These are phyloP conservation scores for Linnemannia exigua DNA, from an alignment of 192 early-diverging fungal species.

Conservation along the genomic window DNA sequence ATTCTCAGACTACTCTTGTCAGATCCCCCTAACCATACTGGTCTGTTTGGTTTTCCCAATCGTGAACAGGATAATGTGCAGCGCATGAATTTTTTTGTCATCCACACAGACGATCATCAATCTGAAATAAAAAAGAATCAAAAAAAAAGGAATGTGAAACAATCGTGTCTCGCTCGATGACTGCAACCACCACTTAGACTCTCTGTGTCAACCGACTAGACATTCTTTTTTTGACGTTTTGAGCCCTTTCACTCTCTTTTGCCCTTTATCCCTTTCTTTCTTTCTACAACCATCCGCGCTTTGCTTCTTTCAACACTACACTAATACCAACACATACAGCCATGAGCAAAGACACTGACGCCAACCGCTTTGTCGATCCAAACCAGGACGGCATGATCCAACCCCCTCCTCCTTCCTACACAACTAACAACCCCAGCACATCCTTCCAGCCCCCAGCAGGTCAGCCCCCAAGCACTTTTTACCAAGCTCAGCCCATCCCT, in stretches of 20 bases:
- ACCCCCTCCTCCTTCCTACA: constrained; percentile 22
- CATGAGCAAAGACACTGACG: constrained; percentile 20
- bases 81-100: not conserved
- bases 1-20: too few relatives aligned
- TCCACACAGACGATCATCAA: not conserved
- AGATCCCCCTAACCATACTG: too few relatives aligned
- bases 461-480: not conserved
- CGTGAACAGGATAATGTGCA: not conserved
- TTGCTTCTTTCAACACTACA: not conserved
- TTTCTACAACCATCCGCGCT: not conserved
- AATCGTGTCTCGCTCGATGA: not conserved
- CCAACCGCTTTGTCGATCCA: not conserved
- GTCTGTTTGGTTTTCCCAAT: too few relatives aligned
- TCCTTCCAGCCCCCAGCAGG: constrained; percentile 5
- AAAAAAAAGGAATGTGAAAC: not conserved
- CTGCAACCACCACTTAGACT: too few relatives aligned
- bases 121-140: not conserved
- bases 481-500: constrained; percentile 20
- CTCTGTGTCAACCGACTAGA: too few relatives aligned
- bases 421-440: not conserved
- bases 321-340: not conserved
- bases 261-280: not conserved
- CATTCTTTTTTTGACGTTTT: not conserved
- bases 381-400: constrained; percentile 23
- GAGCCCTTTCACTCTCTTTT: not conserved